Evolutionary conservation across 192 early-diverging fungal species (phyloP).

Genomic region (Podila horticola): DNA sequence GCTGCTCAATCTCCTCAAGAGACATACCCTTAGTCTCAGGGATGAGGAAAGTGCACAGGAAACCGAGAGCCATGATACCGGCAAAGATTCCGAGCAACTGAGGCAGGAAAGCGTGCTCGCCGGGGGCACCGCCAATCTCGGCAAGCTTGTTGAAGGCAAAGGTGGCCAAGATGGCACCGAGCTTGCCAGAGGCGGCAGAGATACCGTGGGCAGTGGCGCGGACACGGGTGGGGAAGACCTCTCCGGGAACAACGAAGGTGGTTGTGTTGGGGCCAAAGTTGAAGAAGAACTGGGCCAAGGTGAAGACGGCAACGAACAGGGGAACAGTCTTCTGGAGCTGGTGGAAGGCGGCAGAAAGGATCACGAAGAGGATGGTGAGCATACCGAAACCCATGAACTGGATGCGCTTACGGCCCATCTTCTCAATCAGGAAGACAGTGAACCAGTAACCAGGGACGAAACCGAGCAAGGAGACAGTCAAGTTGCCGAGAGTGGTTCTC

Average conservation of each 20-base stretch:
- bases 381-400: conserved; percentile 89
- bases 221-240: conserved; percentile 80
- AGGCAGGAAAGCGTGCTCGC: conserved; percentile 62
- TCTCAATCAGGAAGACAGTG: conserved; percentile 89
- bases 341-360: conserved; percentile 78
- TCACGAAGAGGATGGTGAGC: conserved; percentile 78
- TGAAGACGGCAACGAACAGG: conserved; percentile 67
- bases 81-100: conserved; percentile 67
- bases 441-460: conserved; percentile 98
- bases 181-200: conserved; percentile 80
- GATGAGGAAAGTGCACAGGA: conserved; percentile 68
- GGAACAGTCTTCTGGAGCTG: conserved; percentile 62
- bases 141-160: conserved; percentile 68
- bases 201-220: conserved; percentile 84
- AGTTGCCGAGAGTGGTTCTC: conserved; percentile 86
- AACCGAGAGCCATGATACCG: conserved; percentile 64
- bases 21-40: conserved; percentile 81
- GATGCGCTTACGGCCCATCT: conserved; percentile 91
- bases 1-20: conserved; percentile 75
- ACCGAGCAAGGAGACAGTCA: conserved; percentile 89
- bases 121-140: conserved; percentile 54
- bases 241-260: conserved; percentile 83
- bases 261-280: conserved; percentile 87
- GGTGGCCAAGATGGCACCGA: conserved; percentile 75
- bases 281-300: conserved; percentile 71